These are phyloP conservation scores for Globisporangium orthogonon DNA, from an alignment of 352 stramenopile species.

Conservation along the genomic window DNA sequence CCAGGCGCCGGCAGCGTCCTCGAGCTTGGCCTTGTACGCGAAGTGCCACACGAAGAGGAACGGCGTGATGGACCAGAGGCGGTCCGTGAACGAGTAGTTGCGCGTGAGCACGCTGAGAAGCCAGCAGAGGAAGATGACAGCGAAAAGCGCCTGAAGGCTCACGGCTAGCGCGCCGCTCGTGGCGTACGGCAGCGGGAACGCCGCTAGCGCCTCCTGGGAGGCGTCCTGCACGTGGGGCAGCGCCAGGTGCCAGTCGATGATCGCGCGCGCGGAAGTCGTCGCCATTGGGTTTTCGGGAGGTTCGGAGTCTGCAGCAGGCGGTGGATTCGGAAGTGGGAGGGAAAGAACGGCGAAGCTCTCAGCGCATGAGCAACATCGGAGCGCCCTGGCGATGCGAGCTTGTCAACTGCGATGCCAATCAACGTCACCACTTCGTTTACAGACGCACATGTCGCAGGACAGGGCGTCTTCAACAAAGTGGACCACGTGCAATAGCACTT, in stretches of 20 bases:
- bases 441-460: neutral
- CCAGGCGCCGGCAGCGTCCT: conserved; percentile 45
- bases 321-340: neutral
- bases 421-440: neutral
- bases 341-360: neutral
- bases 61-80: conserved; percentile 90
- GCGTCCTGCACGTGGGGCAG: conserved; percentile 27
- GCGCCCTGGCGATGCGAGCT: neutral
- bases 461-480: no score
- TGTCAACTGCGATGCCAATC: neutral
- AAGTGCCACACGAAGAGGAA: conserved; percentile 85
- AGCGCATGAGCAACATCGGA: neutral
- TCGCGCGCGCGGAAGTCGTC: conserved; percentile 3
- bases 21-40: conserved; percentile 39
- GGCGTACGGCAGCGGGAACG: conserved; percentile 31
- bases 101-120: conserved; percentile 59
- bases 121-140: conserved; percentile 42
- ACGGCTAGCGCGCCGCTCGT: conserved; percentile 30
- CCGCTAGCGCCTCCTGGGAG: conserved; percentile 23
- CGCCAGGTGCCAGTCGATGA: conserved; percentile 24
- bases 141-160: conserved; percentile 37
- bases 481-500: no score
- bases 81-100: conserved; percentile 91
- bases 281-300: neutral
- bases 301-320: neutral